Evolutionary conservation across 2,329 filamentous ascomycete genomes (phyloP).

Genomic region (Trichothecium roseum): DNA sequence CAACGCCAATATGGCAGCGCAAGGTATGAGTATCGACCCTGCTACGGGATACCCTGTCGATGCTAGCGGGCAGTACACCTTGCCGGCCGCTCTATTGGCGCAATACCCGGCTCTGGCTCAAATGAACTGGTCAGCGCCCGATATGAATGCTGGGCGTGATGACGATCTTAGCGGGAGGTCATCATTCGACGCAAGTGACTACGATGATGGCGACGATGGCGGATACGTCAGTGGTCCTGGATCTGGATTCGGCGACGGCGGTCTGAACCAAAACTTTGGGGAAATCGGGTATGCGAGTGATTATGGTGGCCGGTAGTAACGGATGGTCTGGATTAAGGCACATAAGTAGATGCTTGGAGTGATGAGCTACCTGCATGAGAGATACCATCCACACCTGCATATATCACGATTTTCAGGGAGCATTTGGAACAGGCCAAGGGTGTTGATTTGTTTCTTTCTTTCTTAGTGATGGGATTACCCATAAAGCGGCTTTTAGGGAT

Average conservation of each 20-base stretch:
- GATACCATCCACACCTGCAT: too few relatives aligned
- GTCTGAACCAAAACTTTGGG: conserved; percentile 43
- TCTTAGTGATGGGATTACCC: background rate
- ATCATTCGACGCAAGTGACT: conserved; percentile 74
- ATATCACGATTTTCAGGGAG: too few relatives aligned
- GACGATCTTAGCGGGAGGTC: conserved; percentile 70
- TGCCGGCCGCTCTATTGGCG: conserved; percentile 80
- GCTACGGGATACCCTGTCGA: conserved; percentile 49
- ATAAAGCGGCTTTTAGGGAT: too few relatives aligned
- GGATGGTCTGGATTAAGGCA: conserved; percentile 1
- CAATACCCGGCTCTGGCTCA: conserved; percentile 91
- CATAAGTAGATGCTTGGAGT: background rate
- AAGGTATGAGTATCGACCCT: conserved; percentile 48
- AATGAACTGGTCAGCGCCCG: conserved; percentile 64
- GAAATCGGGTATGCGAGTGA: conserved; percentile 44
- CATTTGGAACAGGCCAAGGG: too few relatives aligned
- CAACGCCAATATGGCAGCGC: conserved; percentile 35
- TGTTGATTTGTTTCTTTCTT: background rate
- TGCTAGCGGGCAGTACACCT: conserved; percentile 46
- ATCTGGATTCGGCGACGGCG: conserved; percentile 46
- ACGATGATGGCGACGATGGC: conserved; percentile 61
- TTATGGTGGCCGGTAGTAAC: conserved; percentile 33
- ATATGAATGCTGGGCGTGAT: conserved; percentile 61
- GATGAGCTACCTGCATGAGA: too few relatives aligned
- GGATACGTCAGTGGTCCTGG: conserved; percentile 57